Base-by-base conservation (phyloP, 305 asterid species). In the Solanum hybrid region DNA sequence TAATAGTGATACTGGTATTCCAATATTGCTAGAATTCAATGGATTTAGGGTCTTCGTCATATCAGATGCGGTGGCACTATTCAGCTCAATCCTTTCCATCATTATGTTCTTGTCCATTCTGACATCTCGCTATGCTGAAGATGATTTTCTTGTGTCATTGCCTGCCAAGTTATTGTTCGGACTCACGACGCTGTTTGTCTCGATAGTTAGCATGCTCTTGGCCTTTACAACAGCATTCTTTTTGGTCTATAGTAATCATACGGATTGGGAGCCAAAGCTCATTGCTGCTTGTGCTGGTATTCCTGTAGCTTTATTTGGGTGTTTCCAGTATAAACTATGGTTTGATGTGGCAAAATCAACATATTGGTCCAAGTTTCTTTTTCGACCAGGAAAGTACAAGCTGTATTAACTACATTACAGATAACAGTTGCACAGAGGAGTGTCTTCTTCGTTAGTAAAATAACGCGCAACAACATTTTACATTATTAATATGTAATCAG, bases 101-200 rank as follows among this genome's bases (percentile, higher is more conserved):
- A 51, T 93, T 75, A 93, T 91, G 91, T 93, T 92, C 90, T 88
- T 93, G 89, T 91, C 93, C 67, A 93, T 93, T 80, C 91, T 92
- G 14, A 93, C 92, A 5, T 90, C 92, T 3, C 94, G 94, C 10
- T 92, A 91, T 88, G 89, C 92, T 26, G 94, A 93, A 90, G 79
- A 85, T 12, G 94, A 93, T 39, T 93, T 93, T 73, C 91, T 91
- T 13, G 90, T 40, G 88, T 89, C 95, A 24, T 91, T 93, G 67
- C 93, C 94, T 0, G 83, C 37, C 57, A 91, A 91, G 87, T 78
- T 93, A 39, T 34, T 91, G 5, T 78, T 88, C 3, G 93, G 95
- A 24, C 91, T 93, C 5, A 88, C 86, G 4, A 8, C 92, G 5
- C 61, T 92, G 16, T 91, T 91, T 39, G 81, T 90, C 22, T 91